Percentiles rank a stretch among this genome's conserved stretches.
Conservation (phyloP, 176 grass and related monocot species). For the Thinopyrum elongatum region DNA sequence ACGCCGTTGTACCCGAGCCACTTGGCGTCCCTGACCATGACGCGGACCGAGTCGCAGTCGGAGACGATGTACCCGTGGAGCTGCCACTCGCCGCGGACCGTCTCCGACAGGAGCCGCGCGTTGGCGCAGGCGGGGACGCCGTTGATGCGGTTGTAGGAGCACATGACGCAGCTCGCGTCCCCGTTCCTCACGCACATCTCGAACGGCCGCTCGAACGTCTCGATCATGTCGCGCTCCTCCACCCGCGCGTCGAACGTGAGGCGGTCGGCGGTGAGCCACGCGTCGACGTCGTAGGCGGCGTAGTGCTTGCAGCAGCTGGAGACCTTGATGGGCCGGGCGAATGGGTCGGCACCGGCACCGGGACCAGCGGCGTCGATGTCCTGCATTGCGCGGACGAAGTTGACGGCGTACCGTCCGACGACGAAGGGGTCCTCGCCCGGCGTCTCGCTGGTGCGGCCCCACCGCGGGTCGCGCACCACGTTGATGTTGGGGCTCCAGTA, state of each 20-base stretch:
- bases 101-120: constrained; percentile 42
- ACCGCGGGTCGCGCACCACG: constrained; percentile 65
- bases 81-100: constrained; percentile 48
- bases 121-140: constrained; percentile 55
- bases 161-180: constrained; percentile 72
- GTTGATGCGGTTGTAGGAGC: constrained; percentile 78
- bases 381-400: constrained; percentile 63
- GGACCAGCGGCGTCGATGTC: neutral
- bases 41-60: constrained; percentile 67
- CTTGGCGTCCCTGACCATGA: constrained; percentile 43
- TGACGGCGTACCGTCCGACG: constrained; percentile 49
- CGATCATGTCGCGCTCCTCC: constrained; percentile 53
- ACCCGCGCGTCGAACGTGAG: constrained; percentile 58
- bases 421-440: constrained; percentile 70
- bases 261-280: constrained; percentile 36
- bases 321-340: constrained; percentile 54
- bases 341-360: neutral
- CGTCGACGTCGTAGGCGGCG: constrained; percentile 63
- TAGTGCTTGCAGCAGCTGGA: constrained; percentile 86
- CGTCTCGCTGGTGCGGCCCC: constrained; percentile 65
- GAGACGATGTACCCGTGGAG: constrained; percentile 79
- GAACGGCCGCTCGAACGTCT: constrained; percentile 65
- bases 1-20: constrained; percentile 42
- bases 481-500: constrained; percentile 84
- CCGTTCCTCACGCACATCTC: constrained; percentile 54